Evolutionary conservation across 768 basidiomycete genomes (phyloP), one percentile per base, ranked within the genome.

Genomic region (Pulveroboletus sp.): DNA sequence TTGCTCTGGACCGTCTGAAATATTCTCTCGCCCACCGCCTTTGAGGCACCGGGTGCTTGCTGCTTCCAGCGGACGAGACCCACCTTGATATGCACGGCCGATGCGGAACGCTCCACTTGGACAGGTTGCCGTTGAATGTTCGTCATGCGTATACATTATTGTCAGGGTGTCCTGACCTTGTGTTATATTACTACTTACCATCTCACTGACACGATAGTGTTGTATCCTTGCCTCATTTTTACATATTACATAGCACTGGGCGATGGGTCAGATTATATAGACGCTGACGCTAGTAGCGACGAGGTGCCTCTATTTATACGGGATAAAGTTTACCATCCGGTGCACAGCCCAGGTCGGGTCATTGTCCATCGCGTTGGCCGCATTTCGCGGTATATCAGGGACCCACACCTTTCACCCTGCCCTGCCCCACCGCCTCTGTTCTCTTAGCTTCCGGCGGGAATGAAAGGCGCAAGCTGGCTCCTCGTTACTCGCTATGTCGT

Each of bases 401-500:
- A 49, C 44, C 43, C 35, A 47, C 33, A 40, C 50, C 9, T 27
- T 45, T 37, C 40, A 39, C 21, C 4, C 36, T 49, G 55, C 61
- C 63, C 69, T 71, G 63, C 70, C 68, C 55, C 62, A 70, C 68
- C 67, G 53, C 57, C 50, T 47, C 51, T 56, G 51, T 31, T 47
- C 51, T 13, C 43, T 35, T 39, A 35, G 0, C 58, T 48, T 53
- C 43, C 50, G 64, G 39, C 60, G 53, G 65, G 52, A 51, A 80
- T 81, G 77, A 67, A 65, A 54, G 72, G 66, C 13, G 3, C 44
- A 27, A 59, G 52, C 57, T 54, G 71, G 50, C 69, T 86, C 57
- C 70, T 76, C 58, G 63, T 71, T 45, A 69, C 74, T 57, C 82
- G 86, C 46, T 86, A 79, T 66, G 49, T 79, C 51, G 71, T 82